These are phyloP conservation scores for Capsicum baccatum DNA, from an alignment of 257 asterid species.

Conservation along the genomic window DNA sequence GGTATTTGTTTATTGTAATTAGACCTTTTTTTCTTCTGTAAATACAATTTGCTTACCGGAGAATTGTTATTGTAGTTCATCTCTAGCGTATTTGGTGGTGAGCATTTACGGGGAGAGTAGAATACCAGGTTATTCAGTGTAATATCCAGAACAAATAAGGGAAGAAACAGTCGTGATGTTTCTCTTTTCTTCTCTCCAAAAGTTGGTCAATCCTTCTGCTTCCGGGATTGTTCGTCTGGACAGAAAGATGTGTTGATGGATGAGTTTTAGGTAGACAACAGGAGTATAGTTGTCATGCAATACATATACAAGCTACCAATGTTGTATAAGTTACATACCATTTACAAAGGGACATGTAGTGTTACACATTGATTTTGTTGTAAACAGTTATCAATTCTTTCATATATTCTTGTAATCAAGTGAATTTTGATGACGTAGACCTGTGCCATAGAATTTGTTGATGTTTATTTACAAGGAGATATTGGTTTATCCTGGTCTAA, in stretches of 20 bases:
- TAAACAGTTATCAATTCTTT: constrained; percentile 24
- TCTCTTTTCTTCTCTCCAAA: constrained; percentile 18
- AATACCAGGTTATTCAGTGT: constrained; percentile 2
- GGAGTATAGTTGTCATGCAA: constrained; percentile 7
- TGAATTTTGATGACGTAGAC: constrained; percentile 12
- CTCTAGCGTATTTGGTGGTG: constrained; percentile 20
- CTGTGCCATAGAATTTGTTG: not conserved
- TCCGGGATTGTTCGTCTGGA: not conserved
- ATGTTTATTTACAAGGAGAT: constrained; percentile 24
- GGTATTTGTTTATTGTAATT: constrained; percentile 9
- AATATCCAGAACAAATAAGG: constrained; percentile 22
- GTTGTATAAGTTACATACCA: constrained; percentile 23
- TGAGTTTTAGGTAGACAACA: constrained; percentile 21
- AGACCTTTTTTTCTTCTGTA: not conserved
- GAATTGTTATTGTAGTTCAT: constrained; percentile 15
- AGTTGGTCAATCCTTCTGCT: constrained; percentile 17
- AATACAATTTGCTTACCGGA: constrained; percentile 19
- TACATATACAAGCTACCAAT: not conserved
- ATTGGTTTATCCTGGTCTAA: constrained; percentile 1
- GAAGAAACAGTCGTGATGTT: not conserved
- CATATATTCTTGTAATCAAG: constrained; percentile 29
- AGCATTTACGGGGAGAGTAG: constrained; percentile 21
- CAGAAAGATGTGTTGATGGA: not conserved
- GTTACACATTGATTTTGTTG: constrained; percentile 5
- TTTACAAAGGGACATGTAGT: not conserved